Evolutionary conservation across 305 asterid species (phyloP), one percentile per base, ranked within the genome.

Genomic region (Andrographis paniculata): DNA sequence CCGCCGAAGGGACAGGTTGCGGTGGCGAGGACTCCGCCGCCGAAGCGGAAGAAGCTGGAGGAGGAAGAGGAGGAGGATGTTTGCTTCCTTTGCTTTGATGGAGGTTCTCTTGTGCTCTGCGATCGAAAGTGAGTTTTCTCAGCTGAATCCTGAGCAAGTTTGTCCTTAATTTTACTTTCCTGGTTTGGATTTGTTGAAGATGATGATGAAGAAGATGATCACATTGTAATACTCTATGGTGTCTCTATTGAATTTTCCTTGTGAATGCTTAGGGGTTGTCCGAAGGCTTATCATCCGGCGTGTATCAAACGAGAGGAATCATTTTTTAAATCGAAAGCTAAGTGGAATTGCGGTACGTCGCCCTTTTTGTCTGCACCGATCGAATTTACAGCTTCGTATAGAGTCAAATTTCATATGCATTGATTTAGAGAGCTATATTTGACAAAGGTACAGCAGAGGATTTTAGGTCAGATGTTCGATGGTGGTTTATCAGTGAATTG

Each of bases 41-140:
- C 74, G 2, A 63, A 63, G 13, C 77, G 76, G 72, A 50, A 61
- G 70, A 57, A 41, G 20, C 72, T 70, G 17, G 42, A 46, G 45
- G 63, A 62, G 63, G 72, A 70, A 11, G 81, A 75, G 58, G 93
- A 69, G 39, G 93, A 80, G 38, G 95, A 78, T 53, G 89, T 84
- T 56, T 84, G 95, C 61, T 84, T 84, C 42, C 76, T 84, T 38
- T 84, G 95, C 74, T 84, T 81, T 21, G 95, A 84, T 56, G 95
- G 95, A 22, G 95, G 95, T 33, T 65, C 78, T n/a, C 72, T 84
- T 16, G 89, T 84, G 3, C 75, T 84, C 20, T 84, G 95, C 50
- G 95, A 84, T 74, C 81, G 82, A 63, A 78, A 70, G 93, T 84
- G 74, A 75, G 95, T 69, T 13, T 22, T 58, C 30, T 24, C 8